Evolutionary conservation across 805 yeast species (phyloP).

Genomic region (Lipomyces kockii): DNA sequence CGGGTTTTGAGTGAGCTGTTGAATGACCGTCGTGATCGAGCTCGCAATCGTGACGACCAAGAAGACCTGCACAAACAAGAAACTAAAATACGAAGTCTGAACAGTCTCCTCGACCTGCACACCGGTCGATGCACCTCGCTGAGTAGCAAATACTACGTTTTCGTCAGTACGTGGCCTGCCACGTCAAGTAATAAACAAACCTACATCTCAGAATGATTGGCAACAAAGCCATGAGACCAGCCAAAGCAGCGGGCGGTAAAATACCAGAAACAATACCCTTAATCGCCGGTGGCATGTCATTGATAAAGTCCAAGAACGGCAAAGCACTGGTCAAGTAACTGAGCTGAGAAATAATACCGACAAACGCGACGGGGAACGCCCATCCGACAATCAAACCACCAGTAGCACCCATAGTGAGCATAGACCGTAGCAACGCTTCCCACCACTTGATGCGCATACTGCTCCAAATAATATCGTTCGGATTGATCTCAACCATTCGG

Average conservation of each 20-base stretch:
- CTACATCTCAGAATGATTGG: conserved; percentile 77
- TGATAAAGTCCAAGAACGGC: conserved; percentile 74
- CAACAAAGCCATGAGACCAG: conserved; percentile 81
- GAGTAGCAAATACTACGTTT: conserved; percentile 63
- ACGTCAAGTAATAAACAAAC: not conserved
- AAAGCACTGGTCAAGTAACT: conserved; percentile 71
- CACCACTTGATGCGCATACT: conserved; percentile 54
- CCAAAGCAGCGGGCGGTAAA: conserved; percentile 79
- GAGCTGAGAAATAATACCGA: conserved; percentile 77
- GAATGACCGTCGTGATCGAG: conserved; percentile 76
- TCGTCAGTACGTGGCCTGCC: not conserved
- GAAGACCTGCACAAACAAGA: conserved; percentile 80
- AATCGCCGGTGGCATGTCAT: conserved; percentile 59
- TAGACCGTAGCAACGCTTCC: conserved; percentile 48
- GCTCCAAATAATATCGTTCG: conserved; percentile 73
- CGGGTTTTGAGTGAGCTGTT: conserved; percentile 70
- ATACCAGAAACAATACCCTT: conserved; percentile 87
- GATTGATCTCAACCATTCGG: conserved; percentile 56
- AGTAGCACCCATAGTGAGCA: conserved; percentile 54
- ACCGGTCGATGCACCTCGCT: conserved; percentile 71
- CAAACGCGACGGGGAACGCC: conserved; percentile 82
- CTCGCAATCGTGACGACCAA: conserved; percentile 86
- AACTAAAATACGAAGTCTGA: conserved; percentile 80
- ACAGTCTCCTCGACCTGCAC: conserved; percentile 74
- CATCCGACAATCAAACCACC: conserved; percentile 63